Percentiles rank a stretch among this genome's conserved stretches.
These are phyloP conservation scores for Silene vulgaris DNA, from an alignment of 179 eudicot species.

Conservation along the genomic window DNA sequence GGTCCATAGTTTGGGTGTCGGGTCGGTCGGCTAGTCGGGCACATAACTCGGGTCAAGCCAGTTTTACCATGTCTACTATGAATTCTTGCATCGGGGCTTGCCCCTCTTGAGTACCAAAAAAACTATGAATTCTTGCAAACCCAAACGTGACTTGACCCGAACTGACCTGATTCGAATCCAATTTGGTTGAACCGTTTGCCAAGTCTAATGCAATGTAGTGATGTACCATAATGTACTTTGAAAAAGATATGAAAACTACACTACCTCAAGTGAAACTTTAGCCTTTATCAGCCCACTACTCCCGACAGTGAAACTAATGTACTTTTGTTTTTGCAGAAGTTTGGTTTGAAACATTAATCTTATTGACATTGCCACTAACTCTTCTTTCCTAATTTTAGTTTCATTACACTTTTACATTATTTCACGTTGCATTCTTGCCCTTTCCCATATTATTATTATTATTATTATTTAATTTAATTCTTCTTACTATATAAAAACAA, in stretches of 20 bases:
- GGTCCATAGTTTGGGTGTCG: too few species aligned
- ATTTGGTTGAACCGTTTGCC: too few species aligned
- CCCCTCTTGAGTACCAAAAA: too few species aligned
- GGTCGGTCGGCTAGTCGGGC: too few species aligned
- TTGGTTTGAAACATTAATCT: constrained; percentile 22
- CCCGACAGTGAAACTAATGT: constrained; percentile 27
- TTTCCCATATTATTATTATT: constrained; percentile 8
- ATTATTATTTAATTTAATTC: background rate
- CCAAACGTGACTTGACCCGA: too few species aligned
- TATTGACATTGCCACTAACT: constrained; percentile 13
- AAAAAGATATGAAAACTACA: constrained; percentile 11
- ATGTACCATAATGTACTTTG: constrained; percentile 19
- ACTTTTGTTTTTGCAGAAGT: constrained; percentile 29
- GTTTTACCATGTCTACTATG: too few species aligned
- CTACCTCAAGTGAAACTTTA: constrained; percentile 17
- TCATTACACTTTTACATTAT: constrained; percentile 14
- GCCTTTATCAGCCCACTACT: constrained; percentile 20
- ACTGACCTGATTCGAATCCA: too few species aligned
- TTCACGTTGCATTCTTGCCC: constrained; percentile 7
- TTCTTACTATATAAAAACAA: background rate
- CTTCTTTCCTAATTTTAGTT: constrained; percentile 21
- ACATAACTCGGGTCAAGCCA: too few species aligned
- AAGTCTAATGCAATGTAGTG: background rate
- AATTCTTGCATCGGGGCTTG: too few species aligned
- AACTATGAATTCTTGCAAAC: too few species aligned